Conservation (phyloP, 192 early-diverging fungal genomes). For the Gaertneriomyces semiglobifer region DNA sequence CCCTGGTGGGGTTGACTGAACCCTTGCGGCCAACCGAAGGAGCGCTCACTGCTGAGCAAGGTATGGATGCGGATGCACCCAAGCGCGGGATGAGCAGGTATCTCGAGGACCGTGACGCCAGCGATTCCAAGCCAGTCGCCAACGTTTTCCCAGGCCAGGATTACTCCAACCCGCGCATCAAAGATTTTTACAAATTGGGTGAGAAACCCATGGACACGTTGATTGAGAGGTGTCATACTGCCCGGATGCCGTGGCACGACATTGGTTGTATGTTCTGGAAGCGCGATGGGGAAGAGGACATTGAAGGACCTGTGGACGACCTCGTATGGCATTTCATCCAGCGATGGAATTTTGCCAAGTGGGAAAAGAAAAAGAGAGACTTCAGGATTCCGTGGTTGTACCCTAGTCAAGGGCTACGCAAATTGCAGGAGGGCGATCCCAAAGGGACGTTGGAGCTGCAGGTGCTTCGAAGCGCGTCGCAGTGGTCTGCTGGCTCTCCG, state of each 20-base stretch:
- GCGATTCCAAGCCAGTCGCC: constrained; percentile 14
- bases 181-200: constrained; percentile 66
- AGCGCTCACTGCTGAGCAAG: background rate
- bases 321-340: constrained; percentile 80
- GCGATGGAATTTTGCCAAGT: constrained; percentile 85
- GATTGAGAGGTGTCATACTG: constrained; percentile 44
- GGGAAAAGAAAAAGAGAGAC: constrained; percentile 31
- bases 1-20: too few species aligned
- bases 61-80: constrained; percentile 7
- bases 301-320: constrained; percentile 75
- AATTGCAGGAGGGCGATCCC: background rate
- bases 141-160: constrained; percentile 56
- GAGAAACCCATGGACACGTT: constrained; percentile 43
- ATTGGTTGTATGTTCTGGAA: constrained; percentile 68
- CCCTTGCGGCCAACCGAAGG: background rate
- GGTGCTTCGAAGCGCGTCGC: constrained; percentile 21
- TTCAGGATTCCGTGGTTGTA: constrained; percentile 29
- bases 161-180: constrained; percentile 80
- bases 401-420: constrained; percentile 16
- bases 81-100: background rate
- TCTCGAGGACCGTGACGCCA: background rate
- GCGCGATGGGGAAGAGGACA: constrained; percentile 30
- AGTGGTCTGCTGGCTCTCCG: constrained; percentile 37
- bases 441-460: constrained; percentile 15
- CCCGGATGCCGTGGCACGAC: constrained; percentile 88